Conservation (phyloP, 805 yeast genomes). For the Ogataea corticis region DNA sequence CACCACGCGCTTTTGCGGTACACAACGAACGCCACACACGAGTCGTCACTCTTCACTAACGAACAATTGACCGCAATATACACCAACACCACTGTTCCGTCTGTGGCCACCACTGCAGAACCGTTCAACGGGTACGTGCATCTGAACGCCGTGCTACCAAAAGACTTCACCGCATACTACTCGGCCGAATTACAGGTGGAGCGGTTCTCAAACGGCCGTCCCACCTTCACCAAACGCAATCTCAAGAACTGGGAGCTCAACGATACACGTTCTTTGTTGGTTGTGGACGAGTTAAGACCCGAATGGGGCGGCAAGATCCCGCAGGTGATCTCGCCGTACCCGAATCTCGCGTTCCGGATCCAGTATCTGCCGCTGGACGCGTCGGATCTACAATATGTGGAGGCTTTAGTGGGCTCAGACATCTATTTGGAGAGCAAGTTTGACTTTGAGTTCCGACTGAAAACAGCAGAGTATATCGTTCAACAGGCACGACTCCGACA, state of each 20-base stretch:
- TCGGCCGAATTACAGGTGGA: conserved; percentile 53
- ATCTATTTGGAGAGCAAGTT: conserved; percentile 65
- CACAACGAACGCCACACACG: conserved; percentile 17
- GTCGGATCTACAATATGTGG: conserved; percentile 48
- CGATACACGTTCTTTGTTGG: conserved; percentile 64
- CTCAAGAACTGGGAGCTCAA: conserved; percentile 71
- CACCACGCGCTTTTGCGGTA: conserved; percentile 18
- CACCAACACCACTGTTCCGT: conserved; percentile 29
- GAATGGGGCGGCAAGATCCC: conserved; percentile 62
- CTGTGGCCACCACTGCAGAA: conserved; percentile 8
- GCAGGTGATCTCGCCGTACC: conserved; percentile 33
- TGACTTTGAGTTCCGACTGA: conserved; percentile 51
- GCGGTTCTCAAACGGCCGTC: conserved; percentile 58
- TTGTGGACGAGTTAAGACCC: conserved; percentile 48
- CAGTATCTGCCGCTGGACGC: conserved; percentile 54
- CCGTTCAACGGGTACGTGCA: conserved; percentile 23
- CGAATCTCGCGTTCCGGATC: conserved; percentile 44
- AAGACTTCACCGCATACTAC: conserved; percentile 54
- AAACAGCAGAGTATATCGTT: conserved; percentile 65
- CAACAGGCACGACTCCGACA: conserved; percentile 56
- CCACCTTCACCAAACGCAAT: conserved; percentile 60
- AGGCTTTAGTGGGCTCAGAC: conserved; percentile 55
- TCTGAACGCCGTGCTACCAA: conserved; percentile 54
- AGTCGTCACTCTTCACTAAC: conserved; percentile 26
- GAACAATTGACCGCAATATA: conserved; percentile 29